Conservation (phyloP, 768 basidiomycete species). For the Kwoniella bestiolae region DNA sequence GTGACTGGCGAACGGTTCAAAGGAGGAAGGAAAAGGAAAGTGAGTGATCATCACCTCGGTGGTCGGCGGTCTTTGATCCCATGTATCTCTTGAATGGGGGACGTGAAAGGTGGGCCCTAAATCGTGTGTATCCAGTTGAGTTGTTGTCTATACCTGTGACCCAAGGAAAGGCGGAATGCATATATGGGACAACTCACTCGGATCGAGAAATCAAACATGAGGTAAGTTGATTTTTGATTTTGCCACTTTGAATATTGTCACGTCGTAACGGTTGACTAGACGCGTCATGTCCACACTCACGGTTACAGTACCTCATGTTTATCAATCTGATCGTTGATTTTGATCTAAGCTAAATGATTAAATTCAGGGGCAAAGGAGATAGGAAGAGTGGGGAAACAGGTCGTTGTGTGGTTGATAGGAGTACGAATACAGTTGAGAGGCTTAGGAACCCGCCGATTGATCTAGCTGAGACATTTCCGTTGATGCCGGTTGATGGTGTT, state of each 20-base stretch:
- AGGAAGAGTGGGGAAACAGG: background rate
- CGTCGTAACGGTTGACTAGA: no score
- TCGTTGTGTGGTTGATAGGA: background rate
- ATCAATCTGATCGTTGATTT: conserved; percentile 5
- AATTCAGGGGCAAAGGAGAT: background rate
- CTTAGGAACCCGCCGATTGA: background rate
- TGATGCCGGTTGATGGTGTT: background rate
- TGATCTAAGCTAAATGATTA: conserved; percentile 3
- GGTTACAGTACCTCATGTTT: conserved; percentile 1
- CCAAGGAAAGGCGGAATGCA: background rate
- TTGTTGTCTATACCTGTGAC: background rate
- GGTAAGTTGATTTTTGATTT: background rate
- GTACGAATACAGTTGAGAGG: background rate
- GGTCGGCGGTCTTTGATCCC: background rate
- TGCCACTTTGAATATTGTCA: no score
- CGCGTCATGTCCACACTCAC: background rate
- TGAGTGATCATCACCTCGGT: background rate
- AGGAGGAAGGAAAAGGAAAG: background rate
- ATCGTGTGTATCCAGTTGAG: background rate
- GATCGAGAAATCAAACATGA: background rate
- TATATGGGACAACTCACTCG: background rate
- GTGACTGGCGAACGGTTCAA: background rate
- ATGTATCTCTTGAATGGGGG: background rate
- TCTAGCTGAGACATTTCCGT: background rate
- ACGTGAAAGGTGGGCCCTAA: background rate